Conservation (phyloP, 2,329 filamentous ascomycete genomes). For the Trichophaea hybrida region DNA sequence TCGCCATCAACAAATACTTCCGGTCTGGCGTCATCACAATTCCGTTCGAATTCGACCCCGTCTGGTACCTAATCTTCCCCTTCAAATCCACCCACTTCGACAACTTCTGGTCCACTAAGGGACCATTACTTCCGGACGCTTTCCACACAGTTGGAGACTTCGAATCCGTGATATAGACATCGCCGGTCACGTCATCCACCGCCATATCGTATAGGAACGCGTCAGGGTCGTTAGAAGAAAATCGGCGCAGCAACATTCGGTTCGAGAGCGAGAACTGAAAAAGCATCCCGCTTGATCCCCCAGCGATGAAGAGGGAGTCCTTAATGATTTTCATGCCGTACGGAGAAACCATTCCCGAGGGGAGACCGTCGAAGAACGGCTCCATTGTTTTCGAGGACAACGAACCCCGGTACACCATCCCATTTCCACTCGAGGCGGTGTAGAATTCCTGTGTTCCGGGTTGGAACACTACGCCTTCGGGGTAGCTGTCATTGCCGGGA, state of each 20-base stretch:
- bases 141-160: neutral
- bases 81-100: neutral
- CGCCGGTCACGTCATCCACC: neutral
- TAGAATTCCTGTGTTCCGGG: constrained; percentile 10
- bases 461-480: constrained; percentile 10
- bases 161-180: constrained; percentile 12
- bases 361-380: neutral
- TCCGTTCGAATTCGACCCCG: constrained; percentile 4
- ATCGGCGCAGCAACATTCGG: neutral
- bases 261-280: constrained; percentile 6
- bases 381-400: neutral
- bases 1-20: neutral
- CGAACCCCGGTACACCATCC: constrained; percentile 8
- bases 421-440: neutral
- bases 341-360: neutral
- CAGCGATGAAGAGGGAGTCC: constrained; percentile 3
- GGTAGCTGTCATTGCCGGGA: constrained; percentile 8
- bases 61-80: neutral
- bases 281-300: neutral
- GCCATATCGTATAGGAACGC: constrained; percentile 6
- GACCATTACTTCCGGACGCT: neutral
- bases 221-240: neutral
- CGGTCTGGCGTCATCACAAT: neutral
- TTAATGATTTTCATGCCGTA: constrained; percentile 5
- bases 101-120: neutral